Evolutionary conservation across 228 moss, liverwort and hornwort genomes (phyloP).

Genomic region (Sphagnum fallax): DNA sequence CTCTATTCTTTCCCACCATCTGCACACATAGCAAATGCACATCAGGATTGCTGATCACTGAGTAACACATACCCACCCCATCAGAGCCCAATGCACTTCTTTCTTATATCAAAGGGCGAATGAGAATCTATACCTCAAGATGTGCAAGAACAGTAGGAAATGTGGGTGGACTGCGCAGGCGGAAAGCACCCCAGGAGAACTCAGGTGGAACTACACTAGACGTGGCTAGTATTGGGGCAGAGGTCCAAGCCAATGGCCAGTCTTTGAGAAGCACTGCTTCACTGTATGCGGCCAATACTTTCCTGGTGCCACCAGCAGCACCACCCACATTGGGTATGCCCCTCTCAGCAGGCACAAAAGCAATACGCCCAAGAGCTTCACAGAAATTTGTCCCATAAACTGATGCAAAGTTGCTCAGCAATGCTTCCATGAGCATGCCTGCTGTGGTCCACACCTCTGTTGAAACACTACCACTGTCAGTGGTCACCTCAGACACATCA

Average conservation of each 20-base stretch:
- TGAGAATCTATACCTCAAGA: constrained; percentile 40
- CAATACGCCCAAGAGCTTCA: constrained; percentile 62
- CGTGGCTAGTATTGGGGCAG: constrained; percentile 62
- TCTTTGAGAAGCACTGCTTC: constrained; percentile 70
- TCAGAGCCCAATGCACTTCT: neutral
- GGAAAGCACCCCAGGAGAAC: constrained; percentile 72
- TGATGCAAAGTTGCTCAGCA: constrained; percentile 71
- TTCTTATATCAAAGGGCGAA: neutral
- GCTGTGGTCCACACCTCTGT: constrained; percentile 60
- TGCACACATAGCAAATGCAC: constrained; percentile 9
- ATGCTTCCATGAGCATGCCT: constrained; percentile 70
- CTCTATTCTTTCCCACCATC: constrained; percentile 75
- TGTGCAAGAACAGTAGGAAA: constrained; percentile 72
- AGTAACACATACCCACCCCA: neutral
- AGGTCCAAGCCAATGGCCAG: constrained; percentile 86
- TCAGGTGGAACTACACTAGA: constrained; percentile 67
- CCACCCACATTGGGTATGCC: constrained; percentile 70
- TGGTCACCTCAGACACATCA: constrained; percentile 33
- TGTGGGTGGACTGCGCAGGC: constrained; percentile 62
- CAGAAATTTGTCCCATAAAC: constrained; percentile 69
- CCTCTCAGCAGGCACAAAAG: constrained; percentile 70
- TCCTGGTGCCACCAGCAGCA: constrained; percentile 49
- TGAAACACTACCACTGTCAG: constrained; percentile 44
- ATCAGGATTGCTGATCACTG: neutral
- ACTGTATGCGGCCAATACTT: constrained; percentile 64